These are phyloP conservation scores for Serendipita sp. DNA, from an alignment of 768 basidiomycete genomes.

Conservation along the genomic window DNA sequence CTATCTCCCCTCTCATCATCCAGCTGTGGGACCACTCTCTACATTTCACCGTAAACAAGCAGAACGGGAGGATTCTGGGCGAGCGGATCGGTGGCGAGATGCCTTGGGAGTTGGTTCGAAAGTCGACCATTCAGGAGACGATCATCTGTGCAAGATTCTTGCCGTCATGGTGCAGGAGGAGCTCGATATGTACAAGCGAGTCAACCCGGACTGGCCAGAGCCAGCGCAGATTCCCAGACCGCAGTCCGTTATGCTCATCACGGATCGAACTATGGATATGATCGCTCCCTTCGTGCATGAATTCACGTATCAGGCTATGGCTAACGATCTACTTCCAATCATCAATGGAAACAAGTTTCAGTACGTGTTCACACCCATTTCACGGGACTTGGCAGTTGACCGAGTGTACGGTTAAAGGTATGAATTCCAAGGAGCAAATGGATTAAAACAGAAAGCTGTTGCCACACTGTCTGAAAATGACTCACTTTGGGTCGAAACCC, in stretches of 20 bases:
- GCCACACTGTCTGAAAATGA: slow-evolving; percentile 65
- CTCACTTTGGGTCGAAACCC: slow-evolving; percentile 77
- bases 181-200: slow-evolving; percentile 74
- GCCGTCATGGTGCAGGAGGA: slow-evolving; percentile 73
- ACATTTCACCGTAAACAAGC: slow-evolving; percentile 48
- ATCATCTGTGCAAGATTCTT: slow-evolving; percentile 60
- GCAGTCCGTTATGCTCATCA: slow-evolving; percentile 71
- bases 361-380: slow-evolving; percentile 29
- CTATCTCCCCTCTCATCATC: slow-evolving; percentile 69
- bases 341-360: slow-evolving; percentile 74
- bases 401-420: slow-evolving; percentile 36
- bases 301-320: slow-evolving; percentile 99
- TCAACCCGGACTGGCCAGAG: slow-evolving; percentile 47
- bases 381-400: neutral
- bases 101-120: slow-evolving; percentile 58
- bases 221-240: slow-evolving; percentile 34
- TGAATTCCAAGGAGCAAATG: slow-evolving; percentile 71
- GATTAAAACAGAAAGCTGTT: neutral
- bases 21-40: slow-evolving; percentile 71
- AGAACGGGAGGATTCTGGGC: slow-evolving; percentile 44
- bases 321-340: slow-evolving; percentile 81
- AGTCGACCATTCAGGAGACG: slow-evolving; percentile 52
- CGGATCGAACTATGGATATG: slow-evolving; percentile 93
- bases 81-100: slow-evolving; percentile 58
- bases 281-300: slow-evolving; percentile 85